These are phyloP conservation scores for Calonectria pseudoturangicola DNA, from an alignment of 2,329 filamentous ascomycete species.

Conservation along the genomic window DNA sequence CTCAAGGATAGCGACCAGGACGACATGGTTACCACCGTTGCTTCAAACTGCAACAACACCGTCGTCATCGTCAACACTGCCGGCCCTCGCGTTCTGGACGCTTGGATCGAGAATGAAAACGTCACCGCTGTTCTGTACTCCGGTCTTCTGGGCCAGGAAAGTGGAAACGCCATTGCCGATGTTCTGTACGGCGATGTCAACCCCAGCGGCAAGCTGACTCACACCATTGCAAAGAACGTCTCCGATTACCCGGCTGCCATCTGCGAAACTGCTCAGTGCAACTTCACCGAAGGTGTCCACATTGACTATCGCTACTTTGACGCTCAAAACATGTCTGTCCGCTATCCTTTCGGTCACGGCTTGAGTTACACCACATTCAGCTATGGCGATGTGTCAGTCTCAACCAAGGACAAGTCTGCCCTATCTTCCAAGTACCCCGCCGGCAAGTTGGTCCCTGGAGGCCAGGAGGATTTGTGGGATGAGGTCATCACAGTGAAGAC, in stretches of 20 bases:
- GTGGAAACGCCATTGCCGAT: slow-evolving; percentile 25
- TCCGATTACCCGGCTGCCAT: slow-evolving; percentile 17
- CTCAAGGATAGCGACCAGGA: slow-evolving; percentile 76
- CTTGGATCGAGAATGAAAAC: slow-evolving; percentile 60
- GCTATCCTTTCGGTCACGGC: slow-evolving; percentile 75
- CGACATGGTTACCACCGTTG: slow-evolving; percentile 75
- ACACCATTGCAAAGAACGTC: slow-evolving; percentile 26
- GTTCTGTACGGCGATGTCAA: slow-evolving; percentile 29
- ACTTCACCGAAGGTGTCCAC: slow-evolving; percentile 71
- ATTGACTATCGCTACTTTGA: slow-evolving; percentile 75
- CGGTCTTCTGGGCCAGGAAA: slow-evolving; percentile 82
- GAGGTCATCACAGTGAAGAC: slow-evolving; percentile 62
- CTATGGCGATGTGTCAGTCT: slow-evolving; percentile 66
- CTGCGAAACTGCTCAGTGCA: slow-evolving; percentile 58
- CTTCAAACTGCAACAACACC: slow-evolving; percentile 63
- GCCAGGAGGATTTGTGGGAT: slow-evolving; percentile 69
- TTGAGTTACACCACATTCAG: slow-evolving; percentile 74
- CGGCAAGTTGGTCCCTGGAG: slow-evolving; percentile 64
- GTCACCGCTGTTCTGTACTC: slow-evolving; percentile 80
- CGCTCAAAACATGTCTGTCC: slow-evolving; percentile 66
- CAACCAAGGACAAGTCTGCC: slow-evolving; percentile 50
- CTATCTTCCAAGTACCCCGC: slow-evolving; percentile 57
- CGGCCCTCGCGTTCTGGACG: slow-evolving; percentile 76
- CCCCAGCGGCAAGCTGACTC: slow-evolving; percentile 14
- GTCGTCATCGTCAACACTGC: slow-evolving; percentile 81